Percentiles rank a stretch among this genome's conserved stretches.
Conservation (phyloP, 2,329 filamentous ascomycete species). For the Chalaropsis ovoidea region DNA sequence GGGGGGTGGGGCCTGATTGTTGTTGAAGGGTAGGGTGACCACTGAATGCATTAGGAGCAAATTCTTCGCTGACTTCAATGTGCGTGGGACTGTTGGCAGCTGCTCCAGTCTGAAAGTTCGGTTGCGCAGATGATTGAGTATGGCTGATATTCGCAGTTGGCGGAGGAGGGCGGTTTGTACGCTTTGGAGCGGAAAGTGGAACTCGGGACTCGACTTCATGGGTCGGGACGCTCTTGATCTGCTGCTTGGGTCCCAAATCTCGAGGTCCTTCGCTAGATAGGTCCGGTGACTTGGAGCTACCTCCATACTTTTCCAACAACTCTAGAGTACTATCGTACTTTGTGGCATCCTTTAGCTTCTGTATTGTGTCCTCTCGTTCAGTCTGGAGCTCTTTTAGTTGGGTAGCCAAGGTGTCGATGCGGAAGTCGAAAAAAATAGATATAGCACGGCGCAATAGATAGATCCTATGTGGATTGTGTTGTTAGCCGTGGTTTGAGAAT, state of each 20-base stretch:
- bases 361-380: constrained; percentile 77
- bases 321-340: constrained; percentile 93
- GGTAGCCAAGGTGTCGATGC: constrained; percentile 57
- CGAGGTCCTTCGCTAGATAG: constrained; percentile 21
- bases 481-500: neutral
- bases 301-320: constrained; percentile 79
- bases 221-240: constrained; percentile 29
- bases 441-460: constrained; percentile 59
- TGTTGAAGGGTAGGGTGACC: constrained; percentile 28
- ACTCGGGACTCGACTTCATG: constrained; percentile 9
- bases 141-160: constrained; percentile 53
- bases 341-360: constrained; percentile 87
- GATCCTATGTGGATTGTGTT: constrained; percentile 48
- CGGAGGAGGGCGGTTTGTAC: constrained; percentile 38
- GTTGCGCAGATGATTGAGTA: constrained; percentile 29
- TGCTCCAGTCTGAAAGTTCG: constrained; percentile 29
- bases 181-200: constrained; percentile 15
- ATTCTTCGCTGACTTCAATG: constrained; percentile 45
- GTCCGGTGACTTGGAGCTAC: constrained; percentile 48
- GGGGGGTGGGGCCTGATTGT: constrained; percentile 23
- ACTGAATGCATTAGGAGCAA: constrained; percentile 61
- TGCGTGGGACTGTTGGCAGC: constrained; percentile 31
- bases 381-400: constrained; percentile 65
- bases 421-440: constrained; percentile 67
- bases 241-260: neutral